These are phyloP conservation scores for Lagenidium giganteum DNA, from an alignment of 352 stramenopile genomes.

Conservation along the genomic window DNA sequence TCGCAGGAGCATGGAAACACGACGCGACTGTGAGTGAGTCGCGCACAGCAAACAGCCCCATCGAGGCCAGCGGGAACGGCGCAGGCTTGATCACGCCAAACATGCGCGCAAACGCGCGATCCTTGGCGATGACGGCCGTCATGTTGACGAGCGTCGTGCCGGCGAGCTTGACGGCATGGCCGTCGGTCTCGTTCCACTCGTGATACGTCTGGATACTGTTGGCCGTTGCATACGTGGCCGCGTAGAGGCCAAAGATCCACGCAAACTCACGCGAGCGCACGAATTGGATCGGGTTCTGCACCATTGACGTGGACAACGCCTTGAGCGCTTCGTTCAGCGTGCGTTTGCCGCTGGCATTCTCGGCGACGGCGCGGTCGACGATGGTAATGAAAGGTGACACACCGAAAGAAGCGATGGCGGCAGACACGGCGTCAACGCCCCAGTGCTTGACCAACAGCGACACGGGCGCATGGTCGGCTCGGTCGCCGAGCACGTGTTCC, in stretches of 20 bases:
- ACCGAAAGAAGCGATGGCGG: slow-evolving; percentile 25
- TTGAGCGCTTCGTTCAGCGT: slow-evolving; percentile 26
- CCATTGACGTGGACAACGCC: slow-evolving; percentile 22
- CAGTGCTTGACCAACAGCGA: slow-evolving; percentile 14
- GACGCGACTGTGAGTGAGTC: slow-evolving; percentile 48
- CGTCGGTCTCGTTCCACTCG: slow-evolving; percentile 30
- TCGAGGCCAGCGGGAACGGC: slow-evolving; percentile 34
- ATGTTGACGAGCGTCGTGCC: slow-evolving; percentile 57
- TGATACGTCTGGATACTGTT: slow-evolving; percentile 48
- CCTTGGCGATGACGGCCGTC: slow-evolving; percentile 49
- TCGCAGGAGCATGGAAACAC: slow-evolving; percentile 44
- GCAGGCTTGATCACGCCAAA: slow-evolving; percentile 42
- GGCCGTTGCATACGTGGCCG: slow-evolving; percentile 52
- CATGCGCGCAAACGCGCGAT: slow-evolving; percentile 61
- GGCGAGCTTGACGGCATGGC: slow-evolving; percentile 38
- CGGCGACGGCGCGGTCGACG: slow-evolving; percentile 45
- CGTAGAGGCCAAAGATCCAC: slow-evolving; percentile 58
- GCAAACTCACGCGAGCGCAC: slow-evolving; percentile 45
- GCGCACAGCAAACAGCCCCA: slow-evolving; percentile 47
- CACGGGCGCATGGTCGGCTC: too few species aligned
- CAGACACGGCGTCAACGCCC: slow-evolving; percentile 20
- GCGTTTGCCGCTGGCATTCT: slow-evolving; percentile 36
- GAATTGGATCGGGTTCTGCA: slow-evolving; percentile 44
- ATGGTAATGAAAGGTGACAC: slow-evolving; percentile 43
- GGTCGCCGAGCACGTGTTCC: too few species aligned